Evolutionary conservation across 78 protist species (phyloP).

Genomic region (Guillardia theta): DNA sequence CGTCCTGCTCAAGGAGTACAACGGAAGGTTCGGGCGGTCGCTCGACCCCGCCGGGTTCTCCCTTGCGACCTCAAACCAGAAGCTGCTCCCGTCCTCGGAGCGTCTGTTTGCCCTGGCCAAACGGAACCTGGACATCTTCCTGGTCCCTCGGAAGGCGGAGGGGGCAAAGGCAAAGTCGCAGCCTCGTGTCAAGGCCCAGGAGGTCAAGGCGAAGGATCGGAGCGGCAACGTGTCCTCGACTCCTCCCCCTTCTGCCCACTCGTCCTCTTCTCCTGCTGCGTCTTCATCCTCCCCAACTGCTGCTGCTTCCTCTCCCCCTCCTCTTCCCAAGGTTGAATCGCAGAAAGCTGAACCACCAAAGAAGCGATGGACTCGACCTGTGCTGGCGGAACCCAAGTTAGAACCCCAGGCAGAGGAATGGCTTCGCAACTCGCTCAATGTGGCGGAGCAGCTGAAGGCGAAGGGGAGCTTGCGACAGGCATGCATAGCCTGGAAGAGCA

Average conservation of each 20-base stretch:
- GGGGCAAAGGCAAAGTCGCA: neutral
- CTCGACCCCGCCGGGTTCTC: neutral
- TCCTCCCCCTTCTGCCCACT: too few relatives aligned
- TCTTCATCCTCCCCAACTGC: neutral
- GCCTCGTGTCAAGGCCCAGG: neutral
- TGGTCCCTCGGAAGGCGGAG: neutral
- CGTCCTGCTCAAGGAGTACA: neutral
- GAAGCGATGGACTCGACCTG: too few relatives aligned
- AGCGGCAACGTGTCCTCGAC: too few relatives aligned
- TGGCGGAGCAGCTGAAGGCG: neutral
- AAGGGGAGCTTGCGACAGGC: conserved; percentile 32
- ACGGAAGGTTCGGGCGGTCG: neutral
- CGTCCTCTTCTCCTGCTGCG: neutral
- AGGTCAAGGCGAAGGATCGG: neutral
- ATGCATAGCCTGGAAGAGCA: neutral
- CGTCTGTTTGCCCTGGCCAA: neutral
- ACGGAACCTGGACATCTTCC: neutral
- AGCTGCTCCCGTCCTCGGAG: neutral
- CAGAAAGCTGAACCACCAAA: neutral
- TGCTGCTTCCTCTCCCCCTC: neutral
- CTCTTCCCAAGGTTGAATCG: neutral
- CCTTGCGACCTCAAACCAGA: neutral
- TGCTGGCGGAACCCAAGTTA: too few relatives aligned
- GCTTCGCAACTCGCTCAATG: neutral
- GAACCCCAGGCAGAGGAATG: too few relatives aligned